These are phyloP conservation scores for Lentinula aciculospora DNA, from an alignment of 768 basidiomycete genomes.

Conservation along the genomic window DNA sequence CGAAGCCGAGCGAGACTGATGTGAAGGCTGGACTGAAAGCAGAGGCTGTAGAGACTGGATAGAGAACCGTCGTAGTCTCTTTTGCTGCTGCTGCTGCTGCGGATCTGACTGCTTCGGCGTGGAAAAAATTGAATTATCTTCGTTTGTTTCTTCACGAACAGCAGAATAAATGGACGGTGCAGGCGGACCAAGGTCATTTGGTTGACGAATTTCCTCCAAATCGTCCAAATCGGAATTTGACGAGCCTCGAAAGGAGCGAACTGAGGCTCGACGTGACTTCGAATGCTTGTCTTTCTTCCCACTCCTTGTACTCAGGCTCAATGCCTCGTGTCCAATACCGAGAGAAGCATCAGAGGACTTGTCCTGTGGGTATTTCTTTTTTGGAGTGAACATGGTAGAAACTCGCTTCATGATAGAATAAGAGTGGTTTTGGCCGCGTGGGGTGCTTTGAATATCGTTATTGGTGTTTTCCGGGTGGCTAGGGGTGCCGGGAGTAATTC, in stretches of 20 bases:
- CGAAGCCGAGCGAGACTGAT: background rate
- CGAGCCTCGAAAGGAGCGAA: background rate
- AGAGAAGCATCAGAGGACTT: background rate
- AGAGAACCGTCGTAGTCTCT: background rate
- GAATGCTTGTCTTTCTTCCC: background rate
- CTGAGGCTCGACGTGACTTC: background rate
- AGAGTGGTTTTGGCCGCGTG: background rate
- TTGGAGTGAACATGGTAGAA: slow-evolving; percentile 2
- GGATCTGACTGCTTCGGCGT: background rate
- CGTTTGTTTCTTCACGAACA: background rate
- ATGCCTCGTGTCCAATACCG: background rate
- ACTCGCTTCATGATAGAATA: slow-evolving; percentile 3
- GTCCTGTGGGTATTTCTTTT: background rate
- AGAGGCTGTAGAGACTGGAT: slow-evolving; percentile 1
- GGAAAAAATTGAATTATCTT: background rate
- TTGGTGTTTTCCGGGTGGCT: background rate
- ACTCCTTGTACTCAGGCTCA: background rate
- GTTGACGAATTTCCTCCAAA: slow-evolving; percentile 1
- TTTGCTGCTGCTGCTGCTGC: background rate
- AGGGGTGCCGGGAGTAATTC: background rate
- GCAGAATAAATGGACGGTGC: background rate
- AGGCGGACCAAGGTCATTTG: background rate
- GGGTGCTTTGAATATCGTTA: background rate
- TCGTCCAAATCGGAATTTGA: slow-evolving; percentile 1
- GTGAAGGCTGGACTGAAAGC: background rate